Evolutionary conservation across 2,329 filamentous ascomycete genomes (phyloP), one percentile per base, ranked within the genome.

Genomic region (Paecilomyces niveus): DNA sequence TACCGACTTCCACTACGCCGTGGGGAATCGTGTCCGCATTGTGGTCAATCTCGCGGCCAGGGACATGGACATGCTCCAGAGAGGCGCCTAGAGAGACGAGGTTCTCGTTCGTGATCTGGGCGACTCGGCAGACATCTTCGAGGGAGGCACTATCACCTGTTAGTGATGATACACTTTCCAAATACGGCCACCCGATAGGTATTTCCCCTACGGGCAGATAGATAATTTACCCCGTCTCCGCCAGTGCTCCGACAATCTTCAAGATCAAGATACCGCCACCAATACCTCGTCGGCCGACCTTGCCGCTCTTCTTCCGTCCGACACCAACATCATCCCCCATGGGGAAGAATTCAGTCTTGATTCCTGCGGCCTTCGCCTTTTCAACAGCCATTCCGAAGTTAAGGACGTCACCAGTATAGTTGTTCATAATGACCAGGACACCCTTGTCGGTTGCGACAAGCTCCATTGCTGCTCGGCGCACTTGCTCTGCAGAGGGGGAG

Each of bases 311-410:
- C 56, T 79, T 81, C 59, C 91, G 81, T 1, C 92, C 92, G 53
- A 97, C 92, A 51, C 92, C 92, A 2, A 92, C 92, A 73, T 97
- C 93, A 68, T 97, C 93, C 5, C 87, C 91, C 7, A 97, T 90
- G 8, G 96, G 89, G 9, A 96, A 86, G 88, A 97, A 96, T 71
- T 96, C 89, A 0, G 90, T 89, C 18, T 85, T 77, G 24, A 91
- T 75, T 0, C 91, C 92, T 0, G 85, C 84, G 1, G 91, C 91
- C 59, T 89, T 87, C 15, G 92, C 92, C 78, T 96, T 96, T 74
- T 97, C 93, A 8, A 94, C 90, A 0, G 88, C 92, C 83, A 97
- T 88, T 57, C 92, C 92, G 70, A 97, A 97, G 76, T 96, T 95
- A 65, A 97, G 82, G 57, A 96, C 85, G 72, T 92, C 89, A 39